Percentiles rank a stretch among this genome's conserved stretches.
phyloP scores from a whole-genome alignment of 768 basidiomycete species.

The Phanerodontia chrysosporium region DNA sequence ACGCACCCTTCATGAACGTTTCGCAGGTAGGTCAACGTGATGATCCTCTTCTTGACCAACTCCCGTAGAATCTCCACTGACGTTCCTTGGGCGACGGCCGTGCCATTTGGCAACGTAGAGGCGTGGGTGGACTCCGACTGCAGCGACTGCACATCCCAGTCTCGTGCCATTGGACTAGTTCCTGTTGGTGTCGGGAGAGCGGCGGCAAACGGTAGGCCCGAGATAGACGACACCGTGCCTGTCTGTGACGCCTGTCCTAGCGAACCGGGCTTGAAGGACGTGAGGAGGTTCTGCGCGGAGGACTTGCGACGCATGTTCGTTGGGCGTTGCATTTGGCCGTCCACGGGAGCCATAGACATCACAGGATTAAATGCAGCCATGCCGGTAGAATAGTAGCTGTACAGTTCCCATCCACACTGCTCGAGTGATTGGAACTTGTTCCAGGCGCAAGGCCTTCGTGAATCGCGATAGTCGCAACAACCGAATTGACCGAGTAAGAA shows the following conservation, averaged over 20 bases:
- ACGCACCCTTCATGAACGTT: slow-evolving; percentile 84
- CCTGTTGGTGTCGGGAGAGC: slow-evolving; percentile 19
- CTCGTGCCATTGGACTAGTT: slow-evolving; percentile 39
- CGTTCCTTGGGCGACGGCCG: slow-evolving; percentile 45
- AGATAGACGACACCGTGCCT: slow-evolving; percentile 18
- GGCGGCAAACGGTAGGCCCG: slow-evolving; percentile 29
- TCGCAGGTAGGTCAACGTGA: slow-evolving; percentile 80
- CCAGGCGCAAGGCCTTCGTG: neutral
- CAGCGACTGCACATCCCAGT: slow-evolving; percentile 72
- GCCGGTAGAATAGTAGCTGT: neutral
- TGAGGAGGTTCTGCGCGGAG: slow-evolving; percentile 78
- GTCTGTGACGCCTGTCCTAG: slow-evolving; percentile 13
- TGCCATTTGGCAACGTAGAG: slow-evolving; percentile 16
- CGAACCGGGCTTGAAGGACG: slow-evolving; percentile 57
- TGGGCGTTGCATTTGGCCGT: slow-evolving; percentile 31
- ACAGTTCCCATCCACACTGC: slow-evolving; percentile 1
- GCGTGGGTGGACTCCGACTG: slow-evolving; percentile 38
- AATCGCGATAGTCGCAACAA: neutral
- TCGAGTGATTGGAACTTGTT: neutral
- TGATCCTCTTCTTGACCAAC: slow-evolving; percentile 77
- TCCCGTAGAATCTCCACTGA: slow-evolving; percentile 77
- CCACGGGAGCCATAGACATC: slow-evolving; percentile 1
- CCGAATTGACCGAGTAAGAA: neutral
- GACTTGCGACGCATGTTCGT: slow-evolving; percentile 81
- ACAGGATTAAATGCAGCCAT: slow-evolving; percentile 6